These are phyloP conservation scores for Zarea fungicola DNA, from an alignment of 2,329 filamentous ascomycete species.

Conservation along the genomic window DNA sequence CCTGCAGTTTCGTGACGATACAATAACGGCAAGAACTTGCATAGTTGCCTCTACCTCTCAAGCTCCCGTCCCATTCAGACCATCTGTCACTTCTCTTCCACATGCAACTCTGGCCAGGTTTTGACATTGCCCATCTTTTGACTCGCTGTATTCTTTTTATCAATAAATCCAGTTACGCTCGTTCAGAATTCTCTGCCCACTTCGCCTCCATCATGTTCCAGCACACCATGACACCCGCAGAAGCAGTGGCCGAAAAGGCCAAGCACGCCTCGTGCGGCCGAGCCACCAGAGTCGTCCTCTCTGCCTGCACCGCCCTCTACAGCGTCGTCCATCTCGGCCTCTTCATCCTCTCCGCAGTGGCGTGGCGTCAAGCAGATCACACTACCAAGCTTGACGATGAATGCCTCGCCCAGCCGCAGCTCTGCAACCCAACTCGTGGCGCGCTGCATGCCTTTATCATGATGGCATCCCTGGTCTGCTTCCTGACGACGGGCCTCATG, in stretches of 20 bases:
- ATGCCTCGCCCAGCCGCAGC: background rate
- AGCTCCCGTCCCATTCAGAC: background rate
- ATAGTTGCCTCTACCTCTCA: background rate
- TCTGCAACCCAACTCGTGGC: slow-evolving; percentile 11
- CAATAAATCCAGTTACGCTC: background rate
- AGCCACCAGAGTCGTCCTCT: slow-evolving; percentile 15
- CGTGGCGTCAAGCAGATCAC: slow-evolving; percentile 2
- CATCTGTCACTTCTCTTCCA: background rate
- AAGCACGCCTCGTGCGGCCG: slow-evolving; percentile 6
- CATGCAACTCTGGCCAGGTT: slow-evolving; percentile 1
- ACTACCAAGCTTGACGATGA: background rate
- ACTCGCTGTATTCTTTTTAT: background rate
- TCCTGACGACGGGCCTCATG: slow-evolving; percentile 14
- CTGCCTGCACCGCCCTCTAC: slow-evolving; percentile 18
- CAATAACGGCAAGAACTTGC: background rate
- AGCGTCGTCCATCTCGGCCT: slow-evolving; percentile 19
- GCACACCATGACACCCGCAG: background rate
- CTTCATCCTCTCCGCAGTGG: slow-evolving; percentile 15
- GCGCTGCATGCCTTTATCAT: slow-evolving; percentile 19
- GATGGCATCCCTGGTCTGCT: slow-evolving; percentile 15
- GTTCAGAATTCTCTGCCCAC: background rate
- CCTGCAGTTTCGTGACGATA: too few relatives aligned
- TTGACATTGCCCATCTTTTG: background rate
- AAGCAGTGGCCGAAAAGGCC: background rate
- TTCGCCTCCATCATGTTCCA: background rate